Percentiles rank a stretch among this genome's conserved stretches.
These are phyloP conservation scores for Fusarium protoensiforme DNA, from an alignment of 2,329 filamentous ascomycete genomes.

Conservation along the genomic window DNA sequence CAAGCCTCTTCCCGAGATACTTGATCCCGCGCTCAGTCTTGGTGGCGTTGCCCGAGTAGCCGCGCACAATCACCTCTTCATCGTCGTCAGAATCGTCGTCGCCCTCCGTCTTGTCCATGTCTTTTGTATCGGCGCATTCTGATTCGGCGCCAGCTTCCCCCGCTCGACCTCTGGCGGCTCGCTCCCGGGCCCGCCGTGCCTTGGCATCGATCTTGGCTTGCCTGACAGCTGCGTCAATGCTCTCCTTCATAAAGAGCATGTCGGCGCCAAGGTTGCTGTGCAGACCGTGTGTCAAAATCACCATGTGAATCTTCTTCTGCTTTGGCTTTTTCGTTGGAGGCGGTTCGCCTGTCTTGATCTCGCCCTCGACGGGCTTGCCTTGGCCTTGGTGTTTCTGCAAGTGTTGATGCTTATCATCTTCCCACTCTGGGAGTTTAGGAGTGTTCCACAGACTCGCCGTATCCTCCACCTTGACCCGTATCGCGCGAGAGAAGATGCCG, in stretches of 20 bases:
- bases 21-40: conserved; percentile 96
- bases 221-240: conserved; percentile 85
- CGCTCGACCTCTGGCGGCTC: conserved; percentile 45
- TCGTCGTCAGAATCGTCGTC: conserved; percentile 64
- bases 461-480: conserved; percentile 85
- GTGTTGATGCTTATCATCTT: conserved; percentile 53
- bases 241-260: conserved; percentile 97
- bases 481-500: conserved; percentile 86
- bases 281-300: conserved; percentile 91
- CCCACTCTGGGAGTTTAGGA: conserved; percentile 79
- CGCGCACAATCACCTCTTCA: conserved; percentile 88
- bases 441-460: conserved; percentile 93
- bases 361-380: conserved; percentile 49
- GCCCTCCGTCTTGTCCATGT: conserved; percentile 52
- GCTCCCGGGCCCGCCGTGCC: conserved; percentile 65
- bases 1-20: conserved; percentile 93
- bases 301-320: conserved; percentile 86
- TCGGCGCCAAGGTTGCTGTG: conserved; percentile 96
- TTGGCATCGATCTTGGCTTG: conserved; percentile 78
- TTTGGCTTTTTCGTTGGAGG: conserved; percentile 54
- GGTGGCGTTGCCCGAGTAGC: conserved; percentile 89
- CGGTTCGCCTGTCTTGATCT: conserved; percentile 46
- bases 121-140: conserved; percentile 28
- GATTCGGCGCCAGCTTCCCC: conserved; percentile 13
- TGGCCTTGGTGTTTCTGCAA: conserved; percentile 33